Conservation (phyloP, 371 early-diverging fungal genomes). For the Mucor sp. region DNA sequence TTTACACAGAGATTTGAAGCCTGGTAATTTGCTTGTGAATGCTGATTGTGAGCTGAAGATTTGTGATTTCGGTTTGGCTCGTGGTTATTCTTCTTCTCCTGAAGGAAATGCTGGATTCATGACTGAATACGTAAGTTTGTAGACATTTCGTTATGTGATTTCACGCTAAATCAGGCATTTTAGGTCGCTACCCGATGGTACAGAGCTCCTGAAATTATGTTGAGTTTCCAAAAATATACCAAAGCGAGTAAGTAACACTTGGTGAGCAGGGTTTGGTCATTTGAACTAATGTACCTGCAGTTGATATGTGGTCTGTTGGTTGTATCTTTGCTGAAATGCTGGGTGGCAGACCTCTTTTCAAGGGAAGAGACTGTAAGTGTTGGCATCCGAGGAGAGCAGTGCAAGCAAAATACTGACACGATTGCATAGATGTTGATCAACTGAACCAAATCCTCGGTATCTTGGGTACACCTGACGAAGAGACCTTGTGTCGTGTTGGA, state of each 20-base stretch:
- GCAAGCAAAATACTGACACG: not conserved
- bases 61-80: constrained; percentile 95
- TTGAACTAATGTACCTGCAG: constrained; percentile 30
- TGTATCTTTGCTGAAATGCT: constrained; percentile 98
- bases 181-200: constrained; percentile 95
- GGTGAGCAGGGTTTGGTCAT: not conserved
- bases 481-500: constrained; percentile 82
- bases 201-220: constrained; percentile 98
- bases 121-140: constrained; percentile 86
- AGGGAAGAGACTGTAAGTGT: constrained; percentile 83
- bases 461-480: constrained; percentile 98
- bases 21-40: constrained; percentile 95
- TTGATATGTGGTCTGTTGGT: constrained; percentile 99
- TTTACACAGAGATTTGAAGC: constrained; percentile 97
- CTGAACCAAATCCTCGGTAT: constrained; percentile 97
- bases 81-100: constrained; percentile 85
- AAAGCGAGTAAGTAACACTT: constrained; percentile 81
- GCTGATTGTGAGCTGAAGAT: constrained; percentile 97
- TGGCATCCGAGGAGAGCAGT: not conserved
- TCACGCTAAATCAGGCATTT: not conserved
- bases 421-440: constrained; percentile 89
- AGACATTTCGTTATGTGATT: not conserved
- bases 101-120: constrained; percentile 90
- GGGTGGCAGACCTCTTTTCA: constrained; percentile 88
- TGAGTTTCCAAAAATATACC: constrained; percentile 92